phyloP scores from a whole-genome alignment of 179 eudicot genomes.

The Carnegiea gigantea region DNA sequence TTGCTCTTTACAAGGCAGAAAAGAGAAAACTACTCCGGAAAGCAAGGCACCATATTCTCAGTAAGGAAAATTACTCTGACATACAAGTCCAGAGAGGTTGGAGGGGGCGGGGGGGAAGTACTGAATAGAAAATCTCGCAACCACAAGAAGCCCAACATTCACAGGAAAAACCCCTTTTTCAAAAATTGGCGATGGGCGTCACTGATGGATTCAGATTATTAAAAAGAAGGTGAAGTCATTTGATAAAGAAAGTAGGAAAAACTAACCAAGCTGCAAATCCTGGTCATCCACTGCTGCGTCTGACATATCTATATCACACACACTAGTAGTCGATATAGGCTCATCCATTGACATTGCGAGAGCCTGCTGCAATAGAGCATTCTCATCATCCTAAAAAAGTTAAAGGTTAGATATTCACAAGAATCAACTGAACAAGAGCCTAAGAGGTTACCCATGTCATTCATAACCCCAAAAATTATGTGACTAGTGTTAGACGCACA shows the following conservation, averaged over 20 bases:
- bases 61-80: neutral
- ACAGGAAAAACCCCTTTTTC: neutral
- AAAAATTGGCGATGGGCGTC: neutral
- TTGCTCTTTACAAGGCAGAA: slow-evolving; percentile 3
- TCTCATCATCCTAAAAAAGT: slow-evolving; percentile 77
- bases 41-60: neutral
- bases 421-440: neutral
- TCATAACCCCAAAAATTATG: neutral
- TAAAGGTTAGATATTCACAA: neutral
- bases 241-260: slow-evolving; percentile 8
- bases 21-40: neutral
- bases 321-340: slow-evolving; percentile 48
- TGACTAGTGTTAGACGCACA: neutral
- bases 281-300: slow-evolving; percentile 87
- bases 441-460: neutral
- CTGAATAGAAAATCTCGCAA: neutral
- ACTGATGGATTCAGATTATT: neutral
- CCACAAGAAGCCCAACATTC: neutral
- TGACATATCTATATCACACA: slow-evolving; percentile 80
- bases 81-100: no score
- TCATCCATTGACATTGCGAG: slow-evolving; percentile 99
- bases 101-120: neutral
- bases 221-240: neutral
- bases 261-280: slow-evolving; percentile 83
- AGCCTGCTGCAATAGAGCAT: slow-evolving; percentile 88